Evolutionary conservation across 495 filamentous ascomycete species (phyloP), one percentile per base, ranked within the genome.

Genomic region (Penicillium cinerascens): DNA sequence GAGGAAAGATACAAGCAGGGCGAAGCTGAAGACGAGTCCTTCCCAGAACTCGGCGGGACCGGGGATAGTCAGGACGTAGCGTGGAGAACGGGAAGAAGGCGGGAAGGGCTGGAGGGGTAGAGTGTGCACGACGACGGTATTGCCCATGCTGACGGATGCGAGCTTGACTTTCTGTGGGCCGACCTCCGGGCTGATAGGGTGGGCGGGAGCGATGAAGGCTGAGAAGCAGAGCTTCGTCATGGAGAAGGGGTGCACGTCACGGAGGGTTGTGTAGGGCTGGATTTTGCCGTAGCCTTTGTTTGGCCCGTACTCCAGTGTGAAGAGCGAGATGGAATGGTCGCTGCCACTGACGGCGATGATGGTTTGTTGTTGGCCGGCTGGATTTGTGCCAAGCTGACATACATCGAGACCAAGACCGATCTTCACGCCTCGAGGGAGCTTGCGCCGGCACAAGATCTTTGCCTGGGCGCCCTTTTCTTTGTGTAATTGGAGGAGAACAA

Each of bases 211-310:
- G 25, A 64, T 69, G 65, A 89, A 88, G 23, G 78, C 77, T 6
- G 92, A 92, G 66, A 96, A 92, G 49, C 79, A 76, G 43, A 96
- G 75, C 55, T 85, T 87, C 4, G 92, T 97, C 66, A 97, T 95
- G 53, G 89, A 85, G 42, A 87, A 81, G 1, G 87, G 82, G 65
- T 97, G 93, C 15, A 91, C 91, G 18, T 84, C 73, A 47, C 79
- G 81, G 48, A 93, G 70, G 26, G 80, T 83, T 13, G 80, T 75
- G 65, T 89, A 86, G 0, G 75, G 68, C 47, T 73, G 73, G 57
- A 95, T 78, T 27, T 79, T 74, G 37, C 85, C 68, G 35, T 81
- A 82, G 38, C 80, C 75, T 23, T 78, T 76, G 27, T 55, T 58
- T 3, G 66, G 69, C 46, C 67, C 59, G 51, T 77, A 80, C 40